Evolutionary conservation across 371 early-diverging fungal genomes (phyloP).

Genomic region (Cokeromyces recurvatus): DNA sequence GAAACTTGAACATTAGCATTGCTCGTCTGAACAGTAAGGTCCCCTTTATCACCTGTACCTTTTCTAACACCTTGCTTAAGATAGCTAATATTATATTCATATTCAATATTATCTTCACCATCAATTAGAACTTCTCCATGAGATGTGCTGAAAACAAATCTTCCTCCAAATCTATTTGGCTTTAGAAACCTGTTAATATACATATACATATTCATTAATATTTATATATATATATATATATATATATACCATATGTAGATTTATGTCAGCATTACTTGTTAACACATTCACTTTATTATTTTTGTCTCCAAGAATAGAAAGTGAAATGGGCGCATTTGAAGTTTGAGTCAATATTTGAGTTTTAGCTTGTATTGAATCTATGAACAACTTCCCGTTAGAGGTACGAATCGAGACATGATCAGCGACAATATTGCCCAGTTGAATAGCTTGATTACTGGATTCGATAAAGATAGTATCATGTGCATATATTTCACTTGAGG

Average conservation of each 20-base stretch:
- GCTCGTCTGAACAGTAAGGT: slow-evolving; percentile 6
- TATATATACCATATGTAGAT: slow-evolving; percentile 19
- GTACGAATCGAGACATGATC: slow-evolving; percentile 1
- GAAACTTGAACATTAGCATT: slow-evolving; percentile 8
- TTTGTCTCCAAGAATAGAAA: slow-evolving; percentile 5
- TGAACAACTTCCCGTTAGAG: neutral
- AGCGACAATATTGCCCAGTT: neutral
- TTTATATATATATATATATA: too few species aligned
- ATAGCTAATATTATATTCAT: neutral
- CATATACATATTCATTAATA: neutral
- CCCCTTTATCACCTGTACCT: slow-evolving; percentile 10
- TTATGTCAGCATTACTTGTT: neutral
- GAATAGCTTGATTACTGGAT: slow-evolving; percentile 3
- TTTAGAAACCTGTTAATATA: slow-evolving; percentile 2
- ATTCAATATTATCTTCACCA: slow-evolving; percentile 6
- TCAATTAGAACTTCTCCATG: slow-evolving; percentile 1
- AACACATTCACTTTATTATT: slow-evolving; percentile 6
- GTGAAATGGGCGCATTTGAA: slow-evolving; percentile 7
- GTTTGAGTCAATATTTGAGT: neutral
- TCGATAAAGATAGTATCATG: slow-evolving; percentile 3
- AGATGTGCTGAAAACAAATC: slow-evolving; percentile 5
- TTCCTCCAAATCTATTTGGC: slow-evolving; percentile 11
- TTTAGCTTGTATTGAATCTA: slow-evolving; percentile 5
- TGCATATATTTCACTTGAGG: neutral
- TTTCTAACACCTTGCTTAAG: slow-evolving; percentile 9